Evolutionary conservation across 1,284 basidiomycete genomes (phyloP).

Genomic region (Fistulinella cinereoalba): DNA sequence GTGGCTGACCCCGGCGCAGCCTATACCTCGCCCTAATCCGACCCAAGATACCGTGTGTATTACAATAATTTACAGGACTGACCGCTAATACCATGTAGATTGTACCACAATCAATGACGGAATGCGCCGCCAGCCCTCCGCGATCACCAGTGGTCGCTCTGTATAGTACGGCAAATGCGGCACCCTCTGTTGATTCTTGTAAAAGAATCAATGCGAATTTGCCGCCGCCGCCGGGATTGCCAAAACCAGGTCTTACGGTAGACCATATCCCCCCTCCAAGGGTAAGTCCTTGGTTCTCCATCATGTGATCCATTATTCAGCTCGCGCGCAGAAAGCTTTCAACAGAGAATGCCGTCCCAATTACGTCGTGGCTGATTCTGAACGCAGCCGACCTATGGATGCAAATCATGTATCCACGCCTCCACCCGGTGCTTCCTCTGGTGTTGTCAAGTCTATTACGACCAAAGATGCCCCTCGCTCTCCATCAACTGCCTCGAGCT

Average conservation of each 20-base stretch:
- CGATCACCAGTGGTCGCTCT: background rate
- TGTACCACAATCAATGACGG: conserved; percentile 3
- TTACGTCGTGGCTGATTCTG: background rate
- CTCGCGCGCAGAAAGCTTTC: conserved; percentile 13
- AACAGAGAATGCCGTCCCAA: background rate
- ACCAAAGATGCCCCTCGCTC: conserved; percentile 12
- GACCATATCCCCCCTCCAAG: background rate
- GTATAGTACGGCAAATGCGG: background rate
- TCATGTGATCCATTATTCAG: no score
- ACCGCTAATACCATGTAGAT: conserved; percentile 7
- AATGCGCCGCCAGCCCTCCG: background rate
- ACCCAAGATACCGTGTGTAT: conserved; percentile 2
- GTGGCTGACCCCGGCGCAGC: conserved; percentile 2
- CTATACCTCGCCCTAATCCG: conserved; percentile 1
- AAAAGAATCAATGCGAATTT: background rate
- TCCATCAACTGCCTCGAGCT: conserved; percentile 10
- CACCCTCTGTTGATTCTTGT: background rate
- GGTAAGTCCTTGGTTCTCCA: no score
- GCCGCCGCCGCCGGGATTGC: conserved; percentile 16
- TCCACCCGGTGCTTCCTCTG: background rate
- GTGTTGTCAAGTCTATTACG: conserved; percentile 13
- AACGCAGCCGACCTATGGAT: conserved; percentile 1
- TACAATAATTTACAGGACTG: background rate
- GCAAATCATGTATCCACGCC: conserved; percentile 9
- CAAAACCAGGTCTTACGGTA: conserved; percentile 3